These are phyloP conservation scores for Backusella westeae DNA, from an alignment of 192 early-diverging fungal species.

Conservation along the genomic window DNA sequence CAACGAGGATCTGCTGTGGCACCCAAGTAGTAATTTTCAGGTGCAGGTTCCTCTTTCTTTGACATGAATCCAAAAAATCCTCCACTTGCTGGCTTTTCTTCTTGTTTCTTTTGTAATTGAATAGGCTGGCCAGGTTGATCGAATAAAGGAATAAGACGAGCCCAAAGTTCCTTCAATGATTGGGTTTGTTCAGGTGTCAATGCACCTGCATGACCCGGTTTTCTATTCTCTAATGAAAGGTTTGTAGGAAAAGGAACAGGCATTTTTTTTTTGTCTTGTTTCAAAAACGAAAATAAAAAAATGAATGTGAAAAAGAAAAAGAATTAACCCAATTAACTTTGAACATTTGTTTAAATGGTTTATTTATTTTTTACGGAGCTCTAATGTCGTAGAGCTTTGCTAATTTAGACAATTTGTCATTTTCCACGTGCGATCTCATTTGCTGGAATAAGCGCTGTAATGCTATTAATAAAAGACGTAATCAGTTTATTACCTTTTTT, in stretches of 20 bases:
- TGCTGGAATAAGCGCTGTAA: background rate
- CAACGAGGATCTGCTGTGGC: conserved; percentile 19
- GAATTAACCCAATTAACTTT: background rate
- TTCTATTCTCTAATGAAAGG: background rate
- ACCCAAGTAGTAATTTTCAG: conserved; percentile 15
- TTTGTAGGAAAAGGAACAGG: background rate
- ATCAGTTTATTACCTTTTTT: background rate
- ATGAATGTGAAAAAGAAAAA: background rate
- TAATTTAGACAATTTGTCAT: background rate
- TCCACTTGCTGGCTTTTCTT: background rate
- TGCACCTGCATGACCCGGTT: conserved; percentile 27
- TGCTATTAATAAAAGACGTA: background rate
- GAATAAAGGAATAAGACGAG: conserved; percentile 39
- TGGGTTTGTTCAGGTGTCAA: conserved; percentile 43
- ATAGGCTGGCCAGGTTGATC: conserved; percentile 12
- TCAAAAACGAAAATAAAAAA: background rate
- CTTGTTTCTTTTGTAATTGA: background rate
- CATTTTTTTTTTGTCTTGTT: background rate
- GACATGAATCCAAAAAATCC: conserved; percentile 13
- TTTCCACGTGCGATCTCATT: background rate
- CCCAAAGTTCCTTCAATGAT: conserved; percentile 45
- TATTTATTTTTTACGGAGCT: background rate
- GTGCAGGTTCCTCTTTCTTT: conserved; percentile 14
- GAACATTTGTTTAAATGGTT: background rate
- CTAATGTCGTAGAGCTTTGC: background rate